Conservation (phyloP, 495 filamentous ascomycete species). For the Neurospora tetrasperma region DNA sequence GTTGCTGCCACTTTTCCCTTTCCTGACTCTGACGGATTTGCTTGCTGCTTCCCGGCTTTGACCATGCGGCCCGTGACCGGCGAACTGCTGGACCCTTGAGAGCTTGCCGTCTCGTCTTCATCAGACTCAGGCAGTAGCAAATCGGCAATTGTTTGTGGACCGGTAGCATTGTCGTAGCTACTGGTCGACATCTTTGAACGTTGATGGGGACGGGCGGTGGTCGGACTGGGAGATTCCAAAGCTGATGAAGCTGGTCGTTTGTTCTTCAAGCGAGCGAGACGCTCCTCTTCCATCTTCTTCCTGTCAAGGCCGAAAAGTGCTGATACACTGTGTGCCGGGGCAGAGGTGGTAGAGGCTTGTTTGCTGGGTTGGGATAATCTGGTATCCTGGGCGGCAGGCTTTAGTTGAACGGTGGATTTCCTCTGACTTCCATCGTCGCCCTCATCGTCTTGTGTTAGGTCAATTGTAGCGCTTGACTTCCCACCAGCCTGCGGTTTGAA, state of each 20-base stretch:
- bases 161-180: neutral
- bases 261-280: constrained; percentile 49
- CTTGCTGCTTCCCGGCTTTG: neutral
- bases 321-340: neutral
- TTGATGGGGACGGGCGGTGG: constrained; percentile 13
- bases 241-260: constrained; percentile 40
- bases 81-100: neutral
- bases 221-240: neutral
- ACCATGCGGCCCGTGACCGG: neutral
- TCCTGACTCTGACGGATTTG: neutral
- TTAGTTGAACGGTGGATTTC: neutral
- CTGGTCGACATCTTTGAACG: constrained; percentile 13
- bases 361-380: neutral
- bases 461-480: constrained; percentile 5
- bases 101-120: neutral
- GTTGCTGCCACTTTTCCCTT: neutral
- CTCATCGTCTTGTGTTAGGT: constrained; percentile 16
- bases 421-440: neutral
- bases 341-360: neutral
- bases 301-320: constrained; percentile 49
- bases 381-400: neutral
- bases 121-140: neutral
- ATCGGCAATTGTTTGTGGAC: neutral
- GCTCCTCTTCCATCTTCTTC: constrained; percentile 78
- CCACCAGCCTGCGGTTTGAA: neutral